phyloP scores from a whole-genome alignment of 2,329 filamentous ascomycete species.

The Cladosporium sphaerospermum region DNA sequence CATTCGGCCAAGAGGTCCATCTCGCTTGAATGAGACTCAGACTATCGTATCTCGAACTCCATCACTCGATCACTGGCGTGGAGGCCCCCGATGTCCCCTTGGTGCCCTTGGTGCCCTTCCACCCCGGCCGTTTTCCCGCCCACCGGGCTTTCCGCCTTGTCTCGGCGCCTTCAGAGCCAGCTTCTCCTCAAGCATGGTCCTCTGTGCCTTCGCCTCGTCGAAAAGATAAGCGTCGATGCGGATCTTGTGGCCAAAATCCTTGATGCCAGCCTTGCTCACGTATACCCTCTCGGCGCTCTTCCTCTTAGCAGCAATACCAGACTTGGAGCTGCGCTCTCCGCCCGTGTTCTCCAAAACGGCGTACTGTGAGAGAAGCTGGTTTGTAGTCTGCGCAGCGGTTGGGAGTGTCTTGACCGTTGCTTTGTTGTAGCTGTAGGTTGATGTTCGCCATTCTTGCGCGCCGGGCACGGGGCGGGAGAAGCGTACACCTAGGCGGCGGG shows the following conservation, averaged over 20 bases:
- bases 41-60: neutral
- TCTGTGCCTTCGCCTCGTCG: slow-evolving; percentile 14
- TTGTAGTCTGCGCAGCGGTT: slow-evolving; percentile 13
- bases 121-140: neutral
- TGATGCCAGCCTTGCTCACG: slow-evolving; percentile 14
- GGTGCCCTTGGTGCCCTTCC: neutral
- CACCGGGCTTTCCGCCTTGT: neutral
- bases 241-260: slow-evolving; percentile 20
- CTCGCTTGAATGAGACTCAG: too few species aligned
- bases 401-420: slow-evolving; percentile 18
- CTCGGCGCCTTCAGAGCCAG: neutral
- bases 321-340: slow-evolving; percentile 14
- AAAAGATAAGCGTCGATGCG: slow-evolving; percentile 19
- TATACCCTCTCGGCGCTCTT: slow-evolving; percentile 15
- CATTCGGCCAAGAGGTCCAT: too few species aligned
- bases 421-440: slow-evolving; percentile 22
- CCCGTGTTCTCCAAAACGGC: slow-evolving; percentile 13
- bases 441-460: slow-evolving; percentile 22
- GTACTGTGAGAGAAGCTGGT: slow-evolving; percentile 18
- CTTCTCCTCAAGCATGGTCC: slow-evolving; percentile 9
- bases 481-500: slow-evolving; percentile 9
- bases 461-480: slow-evolving; percentile 14
- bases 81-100: neutral
- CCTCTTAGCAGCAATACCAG: slow-evolving; percentile 12
- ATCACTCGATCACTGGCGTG: neutral